Evolutionary conservation across 192 early-diverging fungal genomes (phyloP), one percentile per base, ranked within the genome.

Genomic region (Mortierella hygrophila): DNA sequence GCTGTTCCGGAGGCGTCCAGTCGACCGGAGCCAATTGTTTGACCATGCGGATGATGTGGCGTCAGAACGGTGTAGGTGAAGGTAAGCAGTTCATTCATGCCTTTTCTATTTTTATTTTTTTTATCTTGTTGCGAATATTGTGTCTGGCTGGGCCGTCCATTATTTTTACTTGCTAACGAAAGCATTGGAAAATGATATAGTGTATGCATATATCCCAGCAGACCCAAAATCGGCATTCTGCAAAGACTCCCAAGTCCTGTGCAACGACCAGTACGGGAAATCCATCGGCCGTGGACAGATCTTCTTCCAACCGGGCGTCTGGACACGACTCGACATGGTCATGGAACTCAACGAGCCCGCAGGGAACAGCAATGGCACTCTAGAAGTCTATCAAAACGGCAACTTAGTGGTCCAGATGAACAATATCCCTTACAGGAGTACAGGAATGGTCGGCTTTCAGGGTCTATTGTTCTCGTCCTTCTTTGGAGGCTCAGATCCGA

Each of bases 21-120:
- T 78, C 91, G 15, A 82, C 80, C 0, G 91, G 89, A 23, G 29
- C 81, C 40, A 84, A 90, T 40, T 92, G 91, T 73, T 82, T 89
- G 44, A 90, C 91, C 23, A 87, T 92, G 83, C 77, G 91, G 63
- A 35, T 90, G 26, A 92, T 92, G 91, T 92, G 91, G 91, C 74
- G 91, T 76, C 73, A 54, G 16, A 75, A 29, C 40, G 90, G 88
- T 47, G 23, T 68, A 2, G 84, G 84, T 1, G 84, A 86, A 86
- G 84, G 84, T 86, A 86, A 80, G 9, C 57, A 55, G 38, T 5
- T 54, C 18, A 20, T 57, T 57, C n/a, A 1, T 57, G n/a, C 1
- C 16, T 57, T 26, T 23, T 57, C 55, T 57, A 15, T 65, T 26
- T 65, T 65, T 29, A 32, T 65, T 29, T 35, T 35, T 35, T 35